Conservation (phyloP, 2,329 filamentous ascomycete species). For the Aspergillus ochraceus region DNA sequence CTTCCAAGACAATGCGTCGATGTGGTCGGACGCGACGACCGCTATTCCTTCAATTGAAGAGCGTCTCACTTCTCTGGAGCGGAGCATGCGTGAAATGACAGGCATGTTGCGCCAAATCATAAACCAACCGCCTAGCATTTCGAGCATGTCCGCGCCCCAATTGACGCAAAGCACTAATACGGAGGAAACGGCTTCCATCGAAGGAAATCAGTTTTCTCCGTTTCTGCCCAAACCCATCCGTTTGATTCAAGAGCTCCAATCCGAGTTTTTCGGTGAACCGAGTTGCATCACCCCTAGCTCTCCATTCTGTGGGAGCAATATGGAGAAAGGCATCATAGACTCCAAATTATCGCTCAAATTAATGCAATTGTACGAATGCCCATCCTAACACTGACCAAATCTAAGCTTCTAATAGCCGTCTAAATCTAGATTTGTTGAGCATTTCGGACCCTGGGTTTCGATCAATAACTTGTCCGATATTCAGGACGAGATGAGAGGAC, state of each 20-base stretch:
- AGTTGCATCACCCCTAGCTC: slow-evolving; percentile 23
- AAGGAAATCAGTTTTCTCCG: slow-evolving; percentile 20
- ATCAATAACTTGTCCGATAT: slow-evolving; percentile 31
- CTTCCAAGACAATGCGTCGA: slow-evolving; percentile 31
- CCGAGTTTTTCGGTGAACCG: slow-evolving; percentile 31
- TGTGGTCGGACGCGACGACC: slow-evolving; percentile 32
- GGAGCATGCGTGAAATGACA: slow-evolving; percentile 37
- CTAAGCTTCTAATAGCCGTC: slow-evolving; percentile 1
- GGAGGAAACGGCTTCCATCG: slow-evolving; percentile 24
- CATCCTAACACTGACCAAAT: neutral
- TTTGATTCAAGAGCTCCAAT: slow-evolving; percentile 33
- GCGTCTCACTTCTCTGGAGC: slow-evolving; percentile 32
- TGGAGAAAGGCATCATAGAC: slow-evolving; percentile 31
- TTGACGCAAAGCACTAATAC: slow-evolving; percentile 21
- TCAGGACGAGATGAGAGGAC: slow-evolving; percentile 20
- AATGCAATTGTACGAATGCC: slow-evolving; percentile 29
- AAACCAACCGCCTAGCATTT: slow-evolving; percentile 23
- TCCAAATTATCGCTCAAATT: slow-evolving; percentile 32
- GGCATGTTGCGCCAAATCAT: slow-evolving; percentile 34
- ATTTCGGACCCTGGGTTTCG: slow-evolving; percentile 34
- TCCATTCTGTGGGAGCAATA: slow-evolving; percentile 25
- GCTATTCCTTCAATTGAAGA: slow-evolving; percentile 36
- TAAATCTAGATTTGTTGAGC: slow-evolving; percentile 28
- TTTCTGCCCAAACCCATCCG: slow-evolving; percentile 32
- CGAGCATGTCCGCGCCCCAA: slow-evolving; percentile 19